Base-by-base conservation (phyloP, 2,329 filamentous ascomycete species). In the Periconia digitata region DNA sequence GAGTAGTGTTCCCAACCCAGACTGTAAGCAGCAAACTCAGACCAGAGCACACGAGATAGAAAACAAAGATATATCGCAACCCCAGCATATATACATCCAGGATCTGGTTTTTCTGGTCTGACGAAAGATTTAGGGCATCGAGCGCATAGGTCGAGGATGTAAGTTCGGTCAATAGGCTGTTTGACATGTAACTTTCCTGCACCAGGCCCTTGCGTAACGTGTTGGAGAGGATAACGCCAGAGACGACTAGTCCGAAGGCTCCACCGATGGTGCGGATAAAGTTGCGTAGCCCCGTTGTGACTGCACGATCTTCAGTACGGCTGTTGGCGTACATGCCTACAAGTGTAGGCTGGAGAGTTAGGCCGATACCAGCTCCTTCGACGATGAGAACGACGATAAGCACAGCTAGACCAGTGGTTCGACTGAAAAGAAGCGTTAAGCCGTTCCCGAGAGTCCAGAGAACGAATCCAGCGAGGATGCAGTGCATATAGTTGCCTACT, bases 231-330 rank as follows among this genome's bases (percentile, higher is more conserved):
- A 55, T 56, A 13, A 53, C 49, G 13, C 53, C 55, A n/a, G 55
- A 55, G 2, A 56, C 49, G 20, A 53, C 51, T 6, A 58, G 40
- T 6, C 55, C 55, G 27, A 58, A 54, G 15, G 82, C 73, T n/a
- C 82, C 83, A 6, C 83, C 83, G 3, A 81, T 70, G 37, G 77
- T 79, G 7, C 84, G 78, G 53, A 84, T 75, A 62, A 85, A 85
- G 56, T 85, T 86, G 1, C 84, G 74, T 43, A 79, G 77, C 2
- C 79, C 80, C 32, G 84, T 85, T 13, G 84, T 77, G 1, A 85
- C 79, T 1, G 84, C 84, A 20, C 83, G 74, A 36, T 84, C 79
- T 0, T 76, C 69, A 54, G 81, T 82, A 2, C 73, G 71, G 3
- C 46, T 51, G 43, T 60, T 54, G 0, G 81, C 79, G 55, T 83